Base-by-base conservation (phyloP, 768 basidiomycete species). In the Boletus fagicola region DNA sequence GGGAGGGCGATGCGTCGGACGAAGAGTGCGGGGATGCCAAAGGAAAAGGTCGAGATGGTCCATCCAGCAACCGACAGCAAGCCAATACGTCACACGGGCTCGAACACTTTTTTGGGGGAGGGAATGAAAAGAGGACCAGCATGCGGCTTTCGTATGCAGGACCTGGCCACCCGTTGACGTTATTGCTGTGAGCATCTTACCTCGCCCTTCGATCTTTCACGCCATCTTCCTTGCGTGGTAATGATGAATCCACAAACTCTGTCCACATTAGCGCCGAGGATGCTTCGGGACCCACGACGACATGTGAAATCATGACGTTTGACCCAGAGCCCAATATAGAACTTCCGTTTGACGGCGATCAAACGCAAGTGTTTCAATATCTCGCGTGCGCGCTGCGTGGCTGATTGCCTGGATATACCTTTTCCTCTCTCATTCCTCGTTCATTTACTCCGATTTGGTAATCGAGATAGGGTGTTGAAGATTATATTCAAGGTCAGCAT, bases 91-190 rank as follows among this genome's bases (percentile, higher is more conserved):
- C 38, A 4, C 58, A 51, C 26, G 63, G 68, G 3, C 77, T 90
- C n/a, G 87, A 89, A 20, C 75, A 80, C 12, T 87, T 81, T 71
- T 83, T 86, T 62, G 76, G 76, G 47, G 73, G 75, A 56, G 57
- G 66, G 52, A 72, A 65, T 35, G 85, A 83, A 59, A 90, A 87
- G 72, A 77, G 81, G 56, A 95, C 94, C 9, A 85, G 88, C 47
- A 89, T 95, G 88, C 80, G 92, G 58, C 82, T 97, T 82, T 83
- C 83, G 15, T 97, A 94, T 76, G 75, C 74, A 33, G 92, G 94
- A 0, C 68, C 79, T 31, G 94, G 94, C 10, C 80, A 87, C 68
- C 91, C 92, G 12, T 73, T 98, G 62, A 84, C 83, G 5, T 68
- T 98, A 46, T 74, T 90, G 30, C 80, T 97, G 94, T 94, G 65